Base-by-base conservation (phyloP, 108 stramenopile species). In the Pseudonitzschia pungens region DNA sequence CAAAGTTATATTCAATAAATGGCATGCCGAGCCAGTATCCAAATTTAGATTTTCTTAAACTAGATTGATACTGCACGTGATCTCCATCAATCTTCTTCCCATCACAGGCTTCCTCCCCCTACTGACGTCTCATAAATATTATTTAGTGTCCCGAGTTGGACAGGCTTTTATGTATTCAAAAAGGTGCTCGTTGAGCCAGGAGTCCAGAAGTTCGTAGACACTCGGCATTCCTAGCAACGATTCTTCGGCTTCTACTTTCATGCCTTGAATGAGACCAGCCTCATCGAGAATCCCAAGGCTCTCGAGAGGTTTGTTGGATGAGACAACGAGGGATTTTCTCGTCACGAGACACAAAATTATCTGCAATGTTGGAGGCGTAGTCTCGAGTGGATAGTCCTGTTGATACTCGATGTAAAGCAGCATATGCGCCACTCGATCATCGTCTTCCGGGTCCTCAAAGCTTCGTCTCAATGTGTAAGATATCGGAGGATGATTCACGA, bases 241-340 rank as follows among this genome's bases (percentile, higher is more conserved):
- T 40, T 69, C 65, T 62, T 77, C 51, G 2, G 71, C 69, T 36
- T 84, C 36, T 15, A 54, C 33, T 15, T 27, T 32, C 56, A 81
- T 41, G 4, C 56, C 69, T 36, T 71, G 42, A 4, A 77, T 11
- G 24, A 84, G 59, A 0, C 24, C 28, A 1, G 16, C 44, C 65
- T 81, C 70, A 22, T 84, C 70, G 51, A 84, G 45, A 9, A 27
- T 11, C 4, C 72, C 83, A 22, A 84, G 16, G 44, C 64, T 70
- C 63, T 84, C 83, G 69, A 84, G 53, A 6, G 83, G 80, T 63
- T 84, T 84, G 70, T 84, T 76, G 8, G 71, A 31, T 8, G 50
- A 28, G 10, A 65, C 54, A 9, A 65, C n/a, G 65, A 67, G 40
- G 6, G 62, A 59, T n/a, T 80, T 71, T 52, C 57, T 56, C 26